phyloP scores from a whole-genome alignment of 495 filamentous ascomycete species.

The Hypomontagnella monticulosa region DNA sequence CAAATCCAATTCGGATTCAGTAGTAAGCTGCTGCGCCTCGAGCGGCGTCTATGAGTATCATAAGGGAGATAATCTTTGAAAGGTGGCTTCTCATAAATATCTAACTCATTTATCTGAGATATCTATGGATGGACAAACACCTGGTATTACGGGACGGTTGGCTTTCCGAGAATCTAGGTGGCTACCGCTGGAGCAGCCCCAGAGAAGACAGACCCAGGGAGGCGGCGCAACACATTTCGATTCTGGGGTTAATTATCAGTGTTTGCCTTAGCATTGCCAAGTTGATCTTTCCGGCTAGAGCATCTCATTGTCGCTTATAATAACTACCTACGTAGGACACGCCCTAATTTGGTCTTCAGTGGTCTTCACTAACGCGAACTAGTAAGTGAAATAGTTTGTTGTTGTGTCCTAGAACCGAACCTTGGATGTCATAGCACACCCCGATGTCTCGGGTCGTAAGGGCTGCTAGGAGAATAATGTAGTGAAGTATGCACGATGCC shows the following conservation, averaged over 20 bases:
- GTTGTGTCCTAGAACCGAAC: constrained; percentile 12
- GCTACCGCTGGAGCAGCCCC: constrained; percentile 21
- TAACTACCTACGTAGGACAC: not conserved
- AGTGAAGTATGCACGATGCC: not conserved
- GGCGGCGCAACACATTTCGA: constrained; percentile 17
- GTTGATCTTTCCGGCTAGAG: constrained; percentile 7
- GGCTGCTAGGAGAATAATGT: not conserved
- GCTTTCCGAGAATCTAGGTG: not conserved
- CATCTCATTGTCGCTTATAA: constrained; percentile 10
- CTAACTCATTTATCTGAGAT: not conserved
- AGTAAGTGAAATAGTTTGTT: constrained; percentile 17
- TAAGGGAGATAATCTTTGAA: not conserved
- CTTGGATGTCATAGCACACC: constrained; percentile 4
- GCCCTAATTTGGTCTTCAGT: constrained; percentile 1
- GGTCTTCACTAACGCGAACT: constrained; percentile 23
- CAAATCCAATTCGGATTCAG: too few species aligned
- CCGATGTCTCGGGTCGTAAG: constrained; percentile 11
- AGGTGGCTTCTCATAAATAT: not conserved
- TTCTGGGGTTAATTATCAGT: constrained; percentile 15
- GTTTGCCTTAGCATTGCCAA: not conserved
- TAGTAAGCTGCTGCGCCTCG: too few species aligned
- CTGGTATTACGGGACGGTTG: not conserved
- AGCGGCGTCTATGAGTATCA: too few species aligned
- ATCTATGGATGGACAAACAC: not conserved
- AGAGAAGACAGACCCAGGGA: constrained; percentile 5